phyloP scores from a whole-genome alignment of 805 yeast genomes.

The Millerozyma miso region DNA sequence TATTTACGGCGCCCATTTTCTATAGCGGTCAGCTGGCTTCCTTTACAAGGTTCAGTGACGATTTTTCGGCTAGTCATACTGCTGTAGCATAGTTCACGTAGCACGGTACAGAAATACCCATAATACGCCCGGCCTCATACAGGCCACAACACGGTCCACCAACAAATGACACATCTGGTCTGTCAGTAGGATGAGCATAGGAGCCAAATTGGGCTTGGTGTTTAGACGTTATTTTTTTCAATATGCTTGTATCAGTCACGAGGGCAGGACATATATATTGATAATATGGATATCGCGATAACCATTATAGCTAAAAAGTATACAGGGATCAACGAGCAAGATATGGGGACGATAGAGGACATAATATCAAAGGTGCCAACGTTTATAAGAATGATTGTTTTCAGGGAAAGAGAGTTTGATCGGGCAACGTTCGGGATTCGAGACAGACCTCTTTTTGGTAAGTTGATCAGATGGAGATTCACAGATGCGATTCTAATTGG shows the following conservation, averaged over 20 bases:
- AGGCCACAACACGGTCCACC: too few species aligned
- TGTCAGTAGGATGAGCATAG: too few species aligned
- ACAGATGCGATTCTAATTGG: conserved; percentile 21
- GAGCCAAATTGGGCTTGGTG: too few species aligned
- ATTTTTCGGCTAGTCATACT: too few species aligned
- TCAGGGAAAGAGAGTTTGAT: conserved; percentile 18
- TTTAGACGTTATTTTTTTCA: too few species aligned
- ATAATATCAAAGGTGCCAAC: background rate
- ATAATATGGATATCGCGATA: background rate
- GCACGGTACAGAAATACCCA: too few species aligned
- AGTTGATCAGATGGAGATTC: conserved; percentile 23
- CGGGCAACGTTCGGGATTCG: conserved; percentile 26
- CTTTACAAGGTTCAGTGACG: too few species aligned
- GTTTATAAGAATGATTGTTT: conserved; percentile 2
- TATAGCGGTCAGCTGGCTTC: too few species aligned
- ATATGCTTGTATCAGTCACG: background rate
- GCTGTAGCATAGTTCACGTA: too few species aligned
- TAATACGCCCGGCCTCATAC: too few species aligned
- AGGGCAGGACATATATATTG: background rate
- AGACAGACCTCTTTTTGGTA: conserved; percentile 8
- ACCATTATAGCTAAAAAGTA: background rate
- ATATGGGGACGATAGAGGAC: background rate
- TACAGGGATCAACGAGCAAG: background rate
- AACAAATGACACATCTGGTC: too few species aligned
- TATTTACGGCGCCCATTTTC: too few species aligned